phyloP scores from a whole-genome alignment of 2,329 filamentous ascomycete genomes.

The Reticulascus tulasneorum region DNA sequence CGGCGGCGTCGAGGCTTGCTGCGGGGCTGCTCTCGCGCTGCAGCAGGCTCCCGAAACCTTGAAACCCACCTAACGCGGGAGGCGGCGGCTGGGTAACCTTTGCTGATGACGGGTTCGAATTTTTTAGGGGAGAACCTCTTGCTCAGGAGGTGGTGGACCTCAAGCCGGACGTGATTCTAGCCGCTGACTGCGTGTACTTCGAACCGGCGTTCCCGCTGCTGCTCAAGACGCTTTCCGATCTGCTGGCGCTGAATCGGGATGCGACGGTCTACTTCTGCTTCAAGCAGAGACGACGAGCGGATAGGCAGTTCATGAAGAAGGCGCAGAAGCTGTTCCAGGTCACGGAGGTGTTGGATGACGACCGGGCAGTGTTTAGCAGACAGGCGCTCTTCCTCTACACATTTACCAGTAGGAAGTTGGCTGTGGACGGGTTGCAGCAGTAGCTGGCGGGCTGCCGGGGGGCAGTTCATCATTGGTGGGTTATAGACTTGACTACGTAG shows the following conservation, averaged over 20 bases:
- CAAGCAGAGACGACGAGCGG: conserved; percentile 83
- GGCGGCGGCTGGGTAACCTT: too few relatives aligned
- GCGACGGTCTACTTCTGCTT: conserved; percentile 79
- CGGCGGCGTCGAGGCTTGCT: too few relatives aligned
- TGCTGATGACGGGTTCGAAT: conserved; percentile 5
- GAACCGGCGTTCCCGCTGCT: conserved; percentile 91
- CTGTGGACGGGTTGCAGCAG: not conserved
- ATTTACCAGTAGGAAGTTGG: conserved; percentile 38
- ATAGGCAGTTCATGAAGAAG: conserved; percentile 70
- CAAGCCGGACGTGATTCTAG: conserved; percentile 78
- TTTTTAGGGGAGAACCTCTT: conserved; percentile 55
- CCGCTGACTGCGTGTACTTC: conserved; percentile 95
- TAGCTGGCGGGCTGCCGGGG: conserved; percentile 1
- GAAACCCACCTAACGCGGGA: too few relatives aligned
- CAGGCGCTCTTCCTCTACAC: conserved; percentile 59
- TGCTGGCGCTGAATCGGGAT: conserved; percentile 68
- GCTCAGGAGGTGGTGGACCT: conserved; percentile 47
- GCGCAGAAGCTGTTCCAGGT: conserved; percentile 64
- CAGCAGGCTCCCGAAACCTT: too few relatives aligned
- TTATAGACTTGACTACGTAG: not conserved
- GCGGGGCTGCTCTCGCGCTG: too few relatives aligned
- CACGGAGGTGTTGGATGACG: conserved; percentile 58
- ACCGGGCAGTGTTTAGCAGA: conserved; percentile 52
- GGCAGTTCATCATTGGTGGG: not conserved
- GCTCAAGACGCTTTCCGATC: conserved; percentile 69